Evolutionary conservation across 495 filamentous ascomycete genomes (phyloP).

Genomic region (Penicillium malachiteum): DNA sequence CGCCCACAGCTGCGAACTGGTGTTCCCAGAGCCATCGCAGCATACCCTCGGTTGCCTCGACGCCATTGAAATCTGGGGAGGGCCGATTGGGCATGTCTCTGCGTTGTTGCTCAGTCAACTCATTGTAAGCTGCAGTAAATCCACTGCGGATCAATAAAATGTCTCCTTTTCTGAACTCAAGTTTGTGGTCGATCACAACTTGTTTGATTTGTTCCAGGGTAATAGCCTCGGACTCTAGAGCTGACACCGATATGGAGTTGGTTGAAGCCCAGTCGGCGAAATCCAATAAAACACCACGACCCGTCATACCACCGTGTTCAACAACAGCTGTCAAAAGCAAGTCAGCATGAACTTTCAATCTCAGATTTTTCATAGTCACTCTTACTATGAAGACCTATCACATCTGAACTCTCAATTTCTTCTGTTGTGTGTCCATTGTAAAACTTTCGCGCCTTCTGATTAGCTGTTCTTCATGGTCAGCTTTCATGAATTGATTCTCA

Average conservation of each 20-base stretch:
- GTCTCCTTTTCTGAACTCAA: slow-evolving; percentile 43
- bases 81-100: slow-evolving; percentile 18
- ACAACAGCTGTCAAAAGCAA: slow-evolving; percentile 17
- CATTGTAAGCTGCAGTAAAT: slow-evolving; percentile 37
- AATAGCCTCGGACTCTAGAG: slow-evolving; percentile 35
- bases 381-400: slow-evolving; percentile 40
- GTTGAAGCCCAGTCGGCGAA: slow-evolving; percentile 47
- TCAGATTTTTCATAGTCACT: background rate
- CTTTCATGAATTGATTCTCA: background rate
- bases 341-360: background rate
- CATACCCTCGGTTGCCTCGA: slow-evolving; percentile 36
- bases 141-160: slow-evolving; percentile 51
- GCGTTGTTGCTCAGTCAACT: slow-evolving; percentile 23
- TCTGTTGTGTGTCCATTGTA: slow-evolving; percentile 59
- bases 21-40: slow-evolving; percentile 45
- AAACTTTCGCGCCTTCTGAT: slow-evolving; percentile 52
- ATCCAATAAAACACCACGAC: slow-evolving; percentile 51
- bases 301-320: slow-evolving; percentile 39
- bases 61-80: slow-evolving; percentile 32
- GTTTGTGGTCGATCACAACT: slow-evolving; percentile 28
- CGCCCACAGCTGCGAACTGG: slow-evolving; percentile 49
- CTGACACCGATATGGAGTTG: slow-evolving; percentile 26
- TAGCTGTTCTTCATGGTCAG: slow-evolving; percentile 2
- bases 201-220: slow-evolving; percentile 33
- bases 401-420: slow-evolving; percentile 50